These are phyloP conservation scores for Lactarius evosmus DNA, from an alignment of 768 basidiomycete genomes.

Conservation along the genomic window DNA sequence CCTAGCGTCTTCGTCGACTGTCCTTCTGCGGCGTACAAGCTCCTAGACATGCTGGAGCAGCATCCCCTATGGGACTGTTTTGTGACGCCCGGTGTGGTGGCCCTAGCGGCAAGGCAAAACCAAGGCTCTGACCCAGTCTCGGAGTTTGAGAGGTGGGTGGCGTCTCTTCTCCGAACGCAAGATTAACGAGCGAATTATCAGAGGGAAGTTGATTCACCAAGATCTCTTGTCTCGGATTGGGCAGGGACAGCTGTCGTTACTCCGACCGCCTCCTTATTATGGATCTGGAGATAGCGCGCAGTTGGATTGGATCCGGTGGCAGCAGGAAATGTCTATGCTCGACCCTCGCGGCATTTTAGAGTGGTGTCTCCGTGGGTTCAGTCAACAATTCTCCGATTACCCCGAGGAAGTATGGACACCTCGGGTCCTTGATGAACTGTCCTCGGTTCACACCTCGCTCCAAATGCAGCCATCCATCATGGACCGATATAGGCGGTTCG, in stretches of 20 bases:
- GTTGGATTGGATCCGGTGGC: constrained; percentile 19
- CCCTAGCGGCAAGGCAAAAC: constrained; percentile 46
- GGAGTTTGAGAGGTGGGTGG: constrained; percentile 25
- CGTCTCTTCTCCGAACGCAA: background rate
- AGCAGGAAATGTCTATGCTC: constrained; percentile 22
- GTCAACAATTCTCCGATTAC: constrained; percentile 38
- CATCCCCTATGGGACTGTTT: constrained; percentile 72
- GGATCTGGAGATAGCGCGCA: constrained; percentile 16
- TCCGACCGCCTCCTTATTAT: constrained; percentile 47
- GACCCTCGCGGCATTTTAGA: constrained; percentile 45
- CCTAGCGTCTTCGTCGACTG: constrained; percentile 56
- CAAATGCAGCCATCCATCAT: constrained; percentile 63
- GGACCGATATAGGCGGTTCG: constrained; percentile 60
- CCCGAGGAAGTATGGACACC: constrained; percentile 36
- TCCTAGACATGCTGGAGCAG: constrained; percentile 49
- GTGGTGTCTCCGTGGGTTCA: constrained; percentile 43
- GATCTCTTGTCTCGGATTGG: constrained; percentile 49
- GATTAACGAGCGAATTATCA: constrained; percentile 25
- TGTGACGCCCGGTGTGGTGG: constrained; percentile 61
- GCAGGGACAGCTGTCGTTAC: constrained; percentile 53
- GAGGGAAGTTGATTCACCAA: constrained; percentile 20
- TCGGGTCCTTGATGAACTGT: constrained; percentile 46
- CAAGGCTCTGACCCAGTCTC: constrained; percentile 31
- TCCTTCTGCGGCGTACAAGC: constrained; percentile 45
- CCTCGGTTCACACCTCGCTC: constrained; percentile 35